These are phyloP conservation scores for Metschnikowia lochheadii DNA, from an alignment of 805 yeast genomes.

Conservation along the genomic window DNA sequence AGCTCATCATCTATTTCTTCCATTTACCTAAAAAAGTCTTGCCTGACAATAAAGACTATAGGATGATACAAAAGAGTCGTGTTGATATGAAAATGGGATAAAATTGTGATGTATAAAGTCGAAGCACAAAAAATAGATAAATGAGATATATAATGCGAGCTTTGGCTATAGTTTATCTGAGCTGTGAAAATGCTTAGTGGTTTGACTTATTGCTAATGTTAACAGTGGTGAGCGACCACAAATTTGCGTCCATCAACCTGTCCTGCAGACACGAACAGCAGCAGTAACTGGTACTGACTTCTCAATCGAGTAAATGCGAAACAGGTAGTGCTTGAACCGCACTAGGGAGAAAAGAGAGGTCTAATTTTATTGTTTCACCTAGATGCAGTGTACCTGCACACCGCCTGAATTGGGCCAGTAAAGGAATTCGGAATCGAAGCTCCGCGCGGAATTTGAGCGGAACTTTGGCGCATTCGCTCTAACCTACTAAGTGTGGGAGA, in stretches of 20 bases:
- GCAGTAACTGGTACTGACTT: not conserved
- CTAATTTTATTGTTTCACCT: no score
- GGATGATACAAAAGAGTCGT: no score
- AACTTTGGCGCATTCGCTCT: conserved; percentile 1
- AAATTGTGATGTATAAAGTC: no score
- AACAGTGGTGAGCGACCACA: not conserved
- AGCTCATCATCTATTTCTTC: not conserved
- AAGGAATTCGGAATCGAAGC: not conserved
- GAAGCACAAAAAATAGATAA: no score
- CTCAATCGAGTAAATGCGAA: not conserved
- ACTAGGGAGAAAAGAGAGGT: no score
- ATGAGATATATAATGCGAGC: not conserved
- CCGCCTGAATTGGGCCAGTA: no score
- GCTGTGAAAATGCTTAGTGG: not conserved
- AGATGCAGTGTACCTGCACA: no score
- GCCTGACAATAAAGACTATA: not conserved
- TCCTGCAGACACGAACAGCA: not conserved
- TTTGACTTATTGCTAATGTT: not conserved
- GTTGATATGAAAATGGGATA: no score
- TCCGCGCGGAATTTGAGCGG: conserved; percentile 1
- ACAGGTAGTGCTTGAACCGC: no score
- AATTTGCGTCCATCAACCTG: not conserved
- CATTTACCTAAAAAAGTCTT: not conserved
- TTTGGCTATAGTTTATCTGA: not conserved
- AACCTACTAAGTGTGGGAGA: not conserved